A percentile compares a stretch with the other conserved stretches of the same genome.
phyloP scores from a whole-genome alignment of 208 protist species.

The Porcisia hertigi region DNA sequence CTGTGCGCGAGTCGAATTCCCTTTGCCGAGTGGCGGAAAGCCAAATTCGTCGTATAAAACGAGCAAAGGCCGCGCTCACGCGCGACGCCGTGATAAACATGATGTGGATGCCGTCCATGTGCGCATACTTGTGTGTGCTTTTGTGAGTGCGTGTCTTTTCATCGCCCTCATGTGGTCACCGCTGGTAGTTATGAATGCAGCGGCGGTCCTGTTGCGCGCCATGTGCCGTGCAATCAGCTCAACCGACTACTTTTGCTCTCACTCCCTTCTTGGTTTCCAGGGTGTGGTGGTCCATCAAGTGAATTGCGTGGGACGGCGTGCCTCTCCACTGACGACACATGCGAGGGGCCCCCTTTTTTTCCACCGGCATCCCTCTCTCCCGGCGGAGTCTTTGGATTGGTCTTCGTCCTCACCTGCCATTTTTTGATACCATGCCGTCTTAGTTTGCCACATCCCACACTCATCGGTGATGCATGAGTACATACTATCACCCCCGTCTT shows the following conservation, averaged over 20 bases:
- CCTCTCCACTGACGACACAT: neutral
- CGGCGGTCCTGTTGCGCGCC: neutral
- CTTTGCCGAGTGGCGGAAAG: neutral
- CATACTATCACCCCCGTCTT: neutral
- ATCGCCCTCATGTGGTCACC: neutral
- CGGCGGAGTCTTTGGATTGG: neutral
- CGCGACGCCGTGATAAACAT: neutral
- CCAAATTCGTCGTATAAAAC: neutral
- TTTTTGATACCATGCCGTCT: neutral
- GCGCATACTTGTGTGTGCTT: neutral
- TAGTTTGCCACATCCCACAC: neutral
- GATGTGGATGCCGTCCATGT: neutral
- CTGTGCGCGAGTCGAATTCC: conserved; percentile 14
- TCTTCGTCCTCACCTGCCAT: neutral
- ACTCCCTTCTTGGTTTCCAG: too few relatives aligned
- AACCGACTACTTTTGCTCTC: neutral
- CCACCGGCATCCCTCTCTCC: neutral
- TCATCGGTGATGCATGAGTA: neutral
- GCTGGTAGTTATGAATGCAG: neutral
- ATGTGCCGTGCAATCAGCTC: neutral
- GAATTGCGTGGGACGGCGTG: neutral
- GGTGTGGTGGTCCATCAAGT: neutral
- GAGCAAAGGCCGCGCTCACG: neutral
- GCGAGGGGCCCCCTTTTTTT: neutral
- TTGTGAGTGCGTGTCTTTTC: neutral